Base-by-base conservation (phyloP, 2,329 filamentous ascomycete species). In the Talaromyces sp. region DNA sequence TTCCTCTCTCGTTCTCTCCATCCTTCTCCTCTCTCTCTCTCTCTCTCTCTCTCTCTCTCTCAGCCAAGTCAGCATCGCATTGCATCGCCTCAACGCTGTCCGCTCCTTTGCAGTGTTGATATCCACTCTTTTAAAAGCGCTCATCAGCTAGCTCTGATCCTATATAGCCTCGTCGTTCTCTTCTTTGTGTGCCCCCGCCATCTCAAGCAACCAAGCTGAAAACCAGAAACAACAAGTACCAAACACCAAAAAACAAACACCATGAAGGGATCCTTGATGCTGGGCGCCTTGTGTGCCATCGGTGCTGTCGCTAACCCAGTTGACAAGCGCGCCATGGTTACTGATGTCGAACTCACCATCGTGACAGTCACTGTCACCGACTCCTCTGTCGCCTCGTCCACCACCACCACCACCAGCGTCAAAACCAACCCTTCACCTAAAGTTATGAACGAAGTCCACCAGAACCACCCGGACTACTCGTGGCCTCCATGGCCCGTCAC, bases 81-180 rank as follows among this genome's bases (percentile, higher is more conserved):
- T 19, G 43, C n/a, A 46, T 46, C 43, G 43, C 43, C 43, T 19
- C 43, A 46, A 46, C 57, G 54, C 61, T 60, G 61, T 60, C 54
- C 61, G 53, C 61, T 62, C 61, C 54, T 62, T 62, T 29, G 55
- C 61, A 59, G 57, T 56, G 61, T 57, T 46, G 56, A 21, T 24
- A 19, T 14, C 27, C 53, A 35, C 53, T 58, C 56, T 24, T 38
- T 41, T 1, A 59, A 59, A 62, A 57, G 56, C 54, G 57, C 60
- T 56, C 53, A 57, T 56, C 54, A 48, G 46, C 38, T 51, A 24
- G 27, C 57, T 50, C 19, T 61, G 56, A 54, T 43, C 50, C n/a
- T 51, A 32, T 19, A 55, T 54, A 24, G 6, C 17, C 46, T 12
- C 21, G 21, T 48, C 21, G 21, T 27, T 52, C 50, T 57, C 27